phyloP scores from a whole-genome alignment of 768 basidiomycete genomes.

The Lentinus brumalis region DNA sequence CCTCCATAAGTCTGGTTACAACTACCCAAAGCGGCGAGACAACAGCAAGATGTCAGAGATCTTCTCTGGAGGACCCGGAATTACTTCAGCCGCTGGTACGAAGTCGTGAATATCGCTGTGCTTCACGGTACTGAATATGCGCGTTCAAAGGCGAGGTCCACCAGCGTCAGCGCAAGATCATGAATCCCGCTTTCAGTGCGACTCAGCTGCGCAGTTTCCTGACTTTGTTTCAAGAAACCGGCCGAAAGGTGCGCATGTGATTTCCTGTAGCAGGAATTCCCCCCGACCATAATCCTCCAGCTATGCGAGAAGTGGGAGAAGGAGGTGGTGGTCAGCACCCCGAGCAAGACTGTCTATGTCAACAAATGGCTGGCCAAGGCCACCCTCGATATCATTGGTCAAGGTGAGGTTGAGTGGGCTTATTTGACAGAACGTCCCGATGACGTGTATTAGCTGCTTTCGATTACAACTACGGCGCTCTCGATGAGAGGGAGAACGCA shows the following conservation, averaged over 20 bases:
- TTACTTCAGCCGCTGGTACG: background rate
- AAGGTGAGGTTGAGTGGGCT: background rate
- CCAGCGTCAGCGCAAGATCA: conserved; percentile 4
- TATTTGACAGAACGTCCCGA: background rate
- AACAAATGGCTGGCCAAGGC: conserved; percentile 2
- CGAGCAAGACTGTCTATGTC: background rate
- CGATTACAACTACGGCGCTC: conserved; percentile 5
- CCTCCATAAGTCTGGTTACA: conserved; percentile 6
- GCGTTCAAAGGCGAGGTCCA: background rate
- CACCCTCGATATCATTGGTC: conserved; percentile 3
- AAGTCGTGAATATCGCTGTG: background rate
- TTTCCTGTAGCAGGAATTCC: too few relatives aligned
- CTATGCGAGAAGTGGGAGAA: background rate
- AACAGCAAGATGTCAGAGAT: background rate
- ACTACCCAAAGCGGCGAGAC: conserved; percentile 2
- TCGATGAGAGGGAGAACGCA: conserved; percentile 5
- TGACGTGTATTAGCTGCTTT: background rate
- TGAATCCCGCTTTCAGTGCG: conserved; percentile 7
- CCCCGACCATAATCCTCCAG: background rate
- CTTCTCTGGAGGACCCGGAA: background rate
- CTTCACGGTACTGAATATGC: background rate
- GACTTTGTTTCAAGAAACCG: background rate
- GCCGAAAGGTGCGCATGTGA: background rate
- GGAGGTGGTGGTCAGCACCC: background rate
- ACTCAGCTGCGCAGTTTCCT: conserved; percentile 1